Conservation (phyloP, 208 protist species). For the Trypanosoma brucei region DNA sequence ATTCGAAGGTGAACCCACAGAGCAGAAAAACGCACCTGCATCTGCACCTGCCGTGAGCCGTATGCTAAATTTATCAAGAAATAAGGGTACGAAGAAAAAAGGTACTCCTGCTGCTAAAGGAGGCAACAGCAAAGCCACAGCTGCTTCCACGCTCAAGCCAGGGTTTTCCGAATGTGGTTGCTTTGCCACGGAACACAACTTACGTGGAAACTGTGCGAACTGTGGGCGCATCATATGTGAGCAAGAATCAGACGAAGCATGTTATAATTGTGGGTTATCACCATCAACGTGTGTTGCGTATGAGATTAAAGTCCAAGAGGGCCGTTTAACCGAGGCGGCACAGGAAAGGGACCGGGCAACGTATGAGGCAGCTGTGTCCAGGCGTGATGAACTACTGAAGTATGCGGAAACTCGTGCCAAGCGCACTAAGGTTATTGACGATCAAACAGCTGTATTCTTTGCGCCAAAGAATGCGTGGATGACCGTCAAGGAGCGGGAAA, state of each 20-base stretch:
- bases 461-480: constrained; percentile 78
- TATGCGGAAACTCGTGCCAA: constrained; percentile 69
- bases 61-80: constrained; percentile 21
- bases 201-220: constrained; percentile 81
- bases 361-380: constrained; percentile 66
- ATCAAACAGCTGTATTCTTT: constrained; percentile 73
- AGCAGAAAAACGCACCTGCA: constrained; percentile 9
- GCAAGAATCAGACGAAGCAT: constrained; percentile 74
- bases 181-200: constrained; percentile 76
- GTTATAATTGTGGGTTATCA: constrained; percentile 80
- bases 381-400: constrained; percentile 69
- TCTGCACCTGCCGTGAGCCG: constrained; percentile 23
- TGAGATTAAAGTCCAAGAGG: constrained; percentile 78
- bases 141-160: constrained; percentile 40
- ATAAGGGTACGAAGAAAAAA: constrained; percentile 12
- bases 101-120: neutral
- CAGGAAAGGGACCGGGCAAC: constrained; percentile 41
- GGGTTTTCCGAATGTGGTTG: constrained; percentile 83
- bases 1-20: constrained; percentile 47
- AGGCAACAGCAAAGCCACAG: constrained; percentile 1
- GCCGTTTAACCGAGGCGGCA: constrained; percentile 68
- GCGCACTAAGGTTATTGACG: constrained; percentile 83
- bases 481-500: constrained; percentile 47
- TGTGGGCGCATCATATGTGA: constrained; percentile 89
- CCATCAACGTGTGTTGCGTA: constrained; percentile 69